Evolutionary conservation across 2,329 filamentous ascomycete genomes (phyloP), one percentile per base, ranked within the genome.

Genomic region (Penicillium sp.): DNA sequence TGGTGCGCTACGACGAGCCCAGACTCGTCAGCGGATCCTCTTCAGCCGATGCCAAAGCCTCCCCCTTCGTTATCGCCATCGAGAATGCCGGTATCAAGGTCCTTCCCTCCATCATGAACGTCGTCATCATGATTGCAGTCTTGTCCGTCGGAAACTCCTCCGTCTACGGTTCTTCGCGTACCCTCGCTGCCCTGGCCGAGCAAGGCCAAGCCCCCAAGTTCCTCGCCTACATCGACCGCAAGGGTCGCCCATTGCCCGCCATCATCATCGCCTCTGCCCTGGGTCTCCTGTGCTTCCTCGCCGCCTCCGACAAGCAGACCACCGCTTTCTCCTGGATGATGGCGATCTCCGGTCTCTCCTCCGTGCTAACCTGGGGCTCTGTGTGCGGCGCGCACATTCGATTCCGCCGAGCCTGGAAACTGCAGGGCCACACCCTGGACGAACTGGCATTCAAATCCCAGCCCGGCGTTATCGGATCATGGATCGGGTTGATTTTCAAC

Each of bases 61-160:
- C 91, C 2, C 93, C 93, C 1, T 97, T 97, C 71, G 92, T 97
- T 65, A 95, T 97, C 66, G 91, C 92, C 58, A 96, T 96, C 64
- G 80, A 89, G 62, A 88, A 92, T 59, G 91, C 92, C 1, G 88
- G 90, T 8, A 95, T 97, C 65, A 77, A 84, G 40, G 87, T 88
- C 2, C 83, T 97, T 2, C 91, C 91, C 2, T 92, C 89, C 0
- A 83, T 97, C 50, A 95, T 97, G 89, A 97, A 97, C 73, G 86
- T 86, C n/a, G 91, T 97, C 57, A 96, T 97, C 71, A 86, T 97
- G 68, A 86, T 96, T 58, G 89, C 92, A 18, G 92, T 96, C 21
- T 78, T 97, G 21, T 95, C 91, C 0, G 92, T 97, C 56, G 92
- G 92, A 54, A 97, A 96, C 74, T 93, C 91, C 6, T 87, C 92